Percentiles rank a stretch among this genome's conserved stretches.
Evolutionary conservation across 257 asterid species (phyloP).

Genomic region (Parsonsia alboflavescens): DNA sequence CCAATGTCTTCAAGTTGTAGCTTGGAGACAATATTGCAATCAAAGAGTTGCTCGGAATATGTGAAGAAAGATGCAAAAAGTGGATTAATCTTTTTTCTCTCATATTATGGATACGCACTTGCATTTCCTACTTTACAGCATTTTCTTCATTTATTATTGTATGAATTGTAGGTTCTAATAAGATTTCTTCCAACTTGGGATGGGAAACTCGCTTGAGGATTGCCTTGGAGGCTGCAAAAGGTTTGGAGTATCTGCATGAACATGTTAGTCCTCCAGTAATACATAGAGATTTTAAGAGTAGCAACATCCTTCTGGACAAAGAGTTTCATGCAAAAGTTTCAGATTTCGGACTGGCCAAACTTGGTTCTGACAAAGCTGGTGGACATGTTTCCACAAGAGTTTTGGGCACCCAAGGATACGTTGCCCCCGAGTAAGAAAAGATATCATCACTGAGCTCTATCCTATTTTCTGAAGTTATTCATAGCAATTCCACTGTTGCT

Average conservation of each 20-base stretch:
- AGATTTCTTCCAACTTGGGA: conserved; percentile 48
- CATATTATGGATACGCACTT: neutral
- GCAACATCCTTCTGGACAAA: conserved; percentile 78
- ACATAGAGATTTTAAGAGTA: conserved; percentile 91
- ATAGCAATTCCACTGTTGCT: neutral
- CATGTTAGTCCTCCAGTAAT: conserved; percentile 74
- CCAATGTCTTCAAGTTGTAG: neutral
- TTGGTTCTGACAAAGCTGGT: conserved; percentile 85
- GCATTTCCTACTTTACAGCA: too few species aligned
- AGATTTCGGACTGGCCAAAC: conserved; percentile 82
- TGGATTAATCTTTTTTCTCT: neutral
- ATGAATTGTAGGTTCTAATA: conserved; percentile 37
- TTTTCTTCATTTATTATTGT: neutral
- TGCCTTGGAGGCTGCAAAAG: conserved; percentile 94
- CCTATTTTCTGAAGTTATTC: neutral
- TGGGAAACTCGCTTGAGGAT: conserved; percentile 83
- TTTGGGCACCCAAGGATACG: conserved; percentile 94
- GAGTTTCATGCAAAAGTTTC: conserved; percentile 87
- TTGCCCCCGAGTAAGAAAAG: conserved; percentile 79
- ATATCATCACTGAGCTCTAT: neutral
- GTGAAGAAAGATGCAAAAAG: neutral
- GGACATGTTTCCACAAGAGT: conserved; percentile 92
- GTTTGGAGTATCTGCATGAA: conserved; percentile 88
- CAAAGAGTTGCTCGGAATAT: neutral
- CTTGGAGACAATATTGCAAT: neutral